Percentiles rank a stretch among this genome's conserved stretches.
Evolutionary conservation across 306 rosid species (phyloP).

Genomic region (Cucumis cinereus): DNA sequence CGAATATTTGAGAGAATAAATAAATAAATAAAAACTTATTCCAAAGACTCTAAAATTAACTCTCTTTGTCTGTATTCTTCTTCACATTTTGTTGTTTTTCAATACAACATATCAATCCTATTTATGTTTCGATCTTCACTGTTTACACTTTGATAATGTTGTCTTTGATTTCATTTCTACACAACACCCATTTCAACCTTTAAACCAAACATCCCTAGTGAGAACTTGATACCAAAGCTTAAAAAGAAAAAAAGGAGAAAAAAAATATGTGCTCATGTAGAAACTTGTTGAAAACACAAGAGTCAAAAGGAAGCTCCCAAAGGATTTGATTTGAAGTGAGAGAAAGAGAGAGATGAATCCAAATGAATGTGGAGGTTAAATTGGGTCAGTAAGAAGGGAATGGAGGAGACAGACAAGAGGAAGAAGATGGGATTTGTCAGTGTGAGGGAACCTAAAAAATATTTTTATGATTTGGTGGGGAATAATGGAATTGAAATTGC

Average conservation of each 20-base stretch:
- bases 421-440: constrained; percentile 4
- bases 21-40: too few relatives aligned
- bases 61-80: too few relatives aligned
- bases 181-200: too few relatives aligned
- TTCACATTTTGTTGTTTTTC: too few relatives aligned
- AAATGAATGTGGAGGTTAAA: background rate
- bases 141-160: too few relatives aligned
- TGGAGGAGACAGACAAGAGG: constrained; percentile 10
- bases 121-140: too few relatives aligned
- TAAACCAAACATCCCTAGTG: too few relatives aligned
- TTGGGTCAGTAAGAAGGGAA: background rate
- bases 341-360: background rate
- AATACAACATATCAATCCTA: too few relatives aligned
- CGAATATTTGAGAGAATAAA: too few relatives aligned
- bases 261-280: background rate
- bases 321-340: background rate
- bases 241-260: background rate
- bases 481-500: background rate
- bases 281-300: background rate
- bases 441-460: background rate
- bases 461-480: background rate
- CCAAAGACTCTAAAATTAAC: too few relatives aligned
- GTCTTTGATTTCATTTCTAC: too few relatives aligned
- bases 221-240: background rate
- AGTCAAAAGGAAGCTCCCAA: background rate